A percentile compares a stretch with the other conserved stretches of the same genome.
Evolutionary conservation across 2,329 filamentous ascomycete species (phyloP).

Genomic region (Rugonectria rugulosa): DNA sequence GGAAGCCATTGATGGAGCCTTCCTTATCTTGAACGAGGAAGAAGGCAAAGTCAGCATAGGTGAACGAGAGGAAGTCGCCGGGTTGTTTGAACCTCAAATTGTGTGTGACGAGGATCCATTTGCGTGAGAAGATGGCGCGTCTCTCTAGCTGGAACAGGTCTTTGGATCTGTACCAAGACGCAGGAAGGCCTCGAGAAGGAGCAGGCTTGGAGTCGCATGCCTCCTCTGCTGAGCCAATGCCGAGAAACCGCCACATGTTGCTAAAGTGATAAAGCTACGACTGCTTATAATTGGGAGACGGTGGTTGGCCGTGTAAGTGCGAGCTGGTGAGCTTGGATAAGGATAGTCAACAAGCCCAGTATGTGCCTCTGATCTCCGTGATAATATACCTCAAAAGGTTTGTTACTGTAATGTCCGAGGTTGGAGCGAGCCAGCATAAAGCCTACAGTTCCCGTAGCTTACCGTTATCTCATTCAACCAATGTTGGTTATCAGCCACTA

Average conservation of each 20-base stretch:
- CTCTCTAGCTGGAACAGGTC: constrained; percentile 63
- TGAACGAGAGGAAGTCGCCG: constrained; percentile 64
- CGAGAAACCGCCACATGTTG: constrained; percentile 27
- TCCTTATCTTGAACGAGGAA: constrained; percentile 58
- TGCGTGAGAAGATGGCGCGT: constrained; percentile 62
- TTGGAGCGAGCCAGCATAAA: background rate
- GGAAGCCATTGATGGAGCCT: constrained; percentile 63
- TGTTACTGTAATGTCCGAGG: background rate
- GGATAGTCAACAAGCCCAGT: background rate
- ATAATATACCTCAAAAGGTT: background rate
- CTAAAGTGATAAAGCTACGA: background rate
- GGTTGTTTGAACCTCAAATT: constrained; percentile 55
- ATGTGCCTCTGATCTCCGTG: no score
- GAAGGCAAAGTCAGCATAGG: constrained; percentile 62
- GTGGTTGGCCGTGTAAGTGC: background rate
- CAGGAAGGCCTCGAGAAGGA: constrained; percentile 49
- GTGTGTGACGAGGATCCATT: constrained; percentile 63
- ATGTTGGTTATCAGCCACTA: background rate
- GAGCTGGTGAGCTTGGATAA: background rate
- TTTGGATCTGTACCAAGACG: constrained; percentile 57
- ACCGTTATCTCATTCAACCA: background rate
- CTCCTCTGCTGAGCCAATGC: constrained; percentile 16
- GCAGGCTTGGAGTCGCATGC: constrained; percentile 8
- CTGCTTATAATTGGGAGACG: background rate
- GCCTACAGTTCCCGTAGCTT: background rate